Base-by-base conservation (phyloP, 2,329 filamentous ascomycete species). In the Neonectria sp. region DNA sequence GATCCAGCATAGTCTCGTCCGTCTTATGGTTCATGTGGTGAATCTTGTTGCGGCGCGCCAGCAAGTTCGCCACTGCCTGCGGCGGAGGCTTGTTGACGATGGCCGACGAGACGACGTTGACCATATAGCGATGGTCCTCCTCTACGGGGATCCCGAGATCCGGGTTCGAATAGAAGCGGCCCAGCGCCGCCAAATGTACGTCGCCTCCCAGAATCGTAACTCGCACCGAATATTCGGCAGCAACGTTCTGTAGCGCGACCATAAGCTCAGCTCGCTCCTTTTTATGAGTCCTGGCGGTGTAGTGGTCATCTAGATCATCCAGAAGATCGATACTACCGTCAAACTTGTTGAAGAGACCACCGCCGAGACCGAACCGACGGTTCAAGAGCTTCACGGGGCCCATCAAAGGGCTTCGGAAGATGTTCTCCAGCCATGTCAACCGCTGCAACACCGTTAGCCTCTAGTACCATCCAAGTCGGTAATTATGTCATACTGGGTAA, bases 31-130 rank as follows among this genome's bases (percentile, higher is more conserved):
- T 88, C 55, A 93, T 81, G 71, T 92, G 91, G 74, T 93, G 91
- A 56, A 92, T 89, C 82, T 91, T 98, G 85, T 98, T 98, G 67
- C 96, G 89, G 77, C 92, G 91, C 65, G 97, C 95, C 60, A 99
- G 87, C 55, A 97, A 89, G 79, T 99, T 97, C 12, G 95, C 95
- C 77, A 99, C 92, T 74, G 83, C 95, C 79, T 92, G 90, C 1
- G 95, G 94, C 15, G 95, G 94, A 3, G 96, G 96, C 74, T 95
- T 95, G 79, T 99, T 98, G 72, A 97, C 95, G 76, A 99, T 98
- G 35, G 95, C 95, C 1, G 95, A 98, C 6, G 95, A 97, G 60
- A 98, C 88, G 24, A 99, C 88, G 77, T 99, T 99, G 57, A 92
- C 92, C 90, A 99, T 98, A 81, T 98, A 98, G 63, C 96, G 90